Base-by-base conservation (phyloP, 2,329 filamentous ascomycete genomes). In the Tolypocladium tropicale region DNA sequence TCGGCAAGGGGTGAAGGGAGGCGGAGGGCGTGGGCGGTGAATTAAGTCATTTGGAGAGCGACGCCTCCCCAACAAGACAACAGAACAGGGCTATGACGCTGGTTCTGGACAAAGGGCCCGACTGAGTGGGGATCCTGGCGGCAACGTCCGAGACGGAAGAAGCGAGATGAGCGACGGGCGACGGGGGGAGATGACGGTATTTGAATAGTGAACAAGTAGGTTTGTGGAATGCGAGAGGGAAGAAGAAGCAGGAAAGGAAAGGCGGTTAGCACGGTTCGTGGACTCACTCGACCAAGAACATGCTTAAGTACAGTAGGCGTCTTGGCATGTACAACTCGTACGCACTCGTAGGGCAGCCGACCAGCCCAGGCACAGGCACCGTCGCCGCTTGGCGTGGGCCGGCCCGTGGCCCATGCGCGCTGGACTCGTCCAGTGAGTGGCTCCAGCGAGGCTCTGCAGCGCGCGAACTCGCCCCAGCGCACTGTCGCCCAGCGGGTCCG, bases 61-160 rank as follows among this genome's bases (percentile, higher is more conserved):
- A 18, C 2, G 23, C 46, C 39, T 30, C n/a, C 53, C 16, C n/a
- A 28, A 41, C 37, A 16, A 33, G 14, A 30, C 33, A 53, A 14
- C 21, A 14, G 34, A 6, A 25, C 50, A 39, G n/a, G n/a, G n/a
- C n/a, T n/a, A 55, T 58, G 55, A 48, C 53, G 55, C 50, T 53
- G 50, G 53, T 50, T 50, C 25, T 16, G 18, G 36, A 43, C 36
- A 53, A 36, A 53, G 36, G 52, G 52, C 16, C 46, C 18, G 28
- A 53, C 25, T 21, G 7, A 21, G 52, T 46, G 52, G 52, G 32
- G n/a, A 46, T 32, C 33, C 30, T n/a, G 37, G 28, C 37, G 52
- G 52, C 12, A 46, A 23, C 37, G 39, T 41, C 37, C 18, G 52
- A 41, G 52, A 46, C 37, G 37, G 28, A n/a, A 37, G 16, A 46